phyloP scores from a whole-genome alignment of 306 rosid genomes.

The Acacia crassicarpa region DNA sequence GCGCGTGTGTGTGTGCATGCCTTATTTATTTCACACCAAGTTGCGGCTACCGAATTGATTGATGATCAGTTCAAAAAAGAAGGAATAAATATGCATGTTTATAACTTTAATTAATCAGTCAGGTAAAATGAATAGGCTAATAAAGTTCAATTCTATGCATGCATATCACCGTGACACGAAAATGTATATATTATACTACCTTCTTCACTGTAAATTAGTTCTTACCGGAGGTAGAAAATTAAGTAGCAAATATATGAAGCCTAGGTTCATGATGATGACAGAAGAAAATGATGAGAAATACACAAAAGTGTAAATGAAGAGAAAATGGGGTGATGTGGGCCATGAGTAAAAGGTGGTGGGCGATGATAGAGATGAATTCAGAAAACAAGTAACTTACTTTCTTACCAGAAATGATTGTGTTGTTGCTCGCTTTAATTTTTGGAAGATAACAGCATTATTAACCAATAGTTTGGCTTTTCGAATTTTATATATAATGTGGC shows the following conservation, averaged over 20 bases:
- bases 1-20: neutral
- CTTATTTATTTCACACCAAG: neutral
- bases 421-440: constrained; percentile 33
- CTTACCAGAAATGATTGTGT: constrained; percentile 53
- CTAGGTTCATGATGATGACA: neutral
- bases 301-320: neutral
- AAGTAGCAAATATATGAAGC: neutral
- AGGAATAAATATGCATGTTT: neutral
- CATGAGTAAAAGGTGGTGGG: constrained; percentile 33
- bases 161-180: too few relatives aligned
- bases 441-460: neutral
- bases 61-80: neutral
- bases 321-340: constrained; percentile 46
- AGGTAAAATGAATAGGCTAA: neutral
- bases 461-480: neutral
- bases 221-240: neutral
- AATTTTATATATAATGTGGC: neutral
- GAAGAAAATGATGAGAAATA: neutral
- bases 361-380: constrained; percentile 35
- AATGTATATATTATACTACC: too few relatives aligned
- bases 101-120: neutral
- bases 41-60: neutral
- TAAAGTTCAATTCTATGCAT: too few relatives aligned
- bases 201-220: too few relatives aligned
- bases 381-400: constrained; percentile 47